phyloP scores from a whole-genome alignment of 1,139 yeast genomes.

The Pichia sp. region DNA sequence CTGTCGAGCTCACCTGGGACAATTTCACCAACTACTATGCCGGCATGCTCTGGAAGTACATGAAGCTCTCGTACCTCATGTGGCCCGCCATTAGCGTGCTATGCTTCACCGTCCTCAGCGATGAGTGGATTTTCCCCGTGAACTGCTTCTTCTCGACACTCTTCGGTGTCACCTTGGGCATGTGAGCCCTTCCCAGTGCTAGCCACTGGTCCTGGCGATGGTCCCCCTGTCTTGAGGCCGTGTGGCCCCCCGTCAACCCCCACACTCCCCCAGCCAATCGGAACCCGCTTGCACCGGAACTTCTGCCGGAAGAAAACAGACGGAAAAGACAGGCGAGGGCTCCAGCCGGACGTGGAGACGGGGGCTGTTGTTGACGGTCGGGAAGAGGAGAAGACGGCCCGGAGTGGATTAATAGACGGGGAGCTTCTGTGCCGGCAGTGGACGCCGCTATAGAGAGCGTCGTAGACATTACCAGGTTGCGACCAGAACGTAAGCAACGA shows the following conservation, averaged over 20 bases:
- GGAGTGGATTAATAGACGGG: neutral
- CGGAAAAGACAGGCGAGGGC: slow-evolving; percentile 1
- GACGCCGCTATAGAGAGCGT: no score
- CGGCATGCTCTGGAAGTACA: slow-evolving; percentile 42
- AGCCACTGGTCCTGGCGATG: neutral
- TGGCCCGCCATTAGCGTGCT: slow-evolving; percentile 58
- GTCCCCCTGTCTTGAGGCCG: no score
- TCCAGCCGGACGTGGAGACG: neutral
- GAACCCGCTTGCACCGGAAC: slow-evolving; percentile 1
- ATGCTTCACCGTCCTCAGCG: slow-evolving; percentile 45
- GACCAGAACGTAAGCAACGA: no score
- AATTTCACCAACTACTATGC: slow-evolving; percentile 21
- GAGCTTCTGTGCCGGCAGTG: neutral
- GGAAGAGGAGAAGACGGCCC: neutral
- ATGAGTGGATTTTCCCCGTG: slow-evolving; percentile 48
- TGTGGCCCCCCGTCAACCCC: no score
- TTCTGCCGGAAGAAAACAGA: neutral
- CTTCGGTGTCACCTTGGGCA: slow-evolving; percentile 50
- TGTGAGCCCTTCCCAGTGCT: neutral
- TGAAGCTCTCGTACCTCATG: slow-evolving; percentile 50
- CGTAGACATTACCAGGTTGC: no score
- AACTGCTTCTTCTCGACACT: slow-evolving; percentile 54
- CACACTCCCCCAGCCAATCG: slow-evolving; percentile 4
- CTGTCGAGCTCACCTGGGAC: slow-evolving; percentile 13
- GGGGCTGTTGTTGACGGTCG: neutral